Evolutionary conservation across 805 yeast species (phyloP), one percentile per base, ranked within the genome.

Genomic region (Saturnispora sekii): DNA sequence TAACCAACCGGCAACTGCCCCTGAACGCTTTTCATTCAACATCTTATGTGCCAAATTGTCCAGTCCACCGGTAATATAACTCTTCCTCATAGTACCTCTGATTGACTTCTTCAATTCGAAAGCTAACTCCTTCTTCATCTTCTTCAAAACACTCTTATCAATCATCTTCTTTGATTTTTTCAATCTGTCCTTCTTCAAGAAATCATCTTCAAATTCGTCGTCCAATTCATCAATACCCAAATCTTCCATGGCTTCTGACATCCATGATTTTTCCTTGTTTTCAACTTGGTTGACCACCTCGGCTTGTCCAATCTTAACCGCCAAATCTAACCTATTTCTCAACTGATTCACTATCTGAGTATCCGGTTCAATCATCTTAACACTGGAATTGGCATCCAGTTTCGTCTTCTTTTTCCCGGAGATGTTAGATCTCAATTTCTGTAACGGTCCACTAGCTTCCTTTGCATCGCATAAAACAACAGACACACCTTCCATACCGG

Each of bases 401-500:
- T 43, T 65, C 56, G 46, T 66, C 65, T 26, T 32, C 26, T 43
- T 38, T 18, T 37, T 51, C 41, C 63, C 64, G n/a, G 55, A 39
- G 43, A 63, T 64, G 42, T 81, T 71, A 46, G 70, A 77, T 54
- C 90, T 70, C 45, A 90, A 71, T 63, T 84, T 86, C 56, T 77
- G 73, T 50, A 89, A 69, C 0, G 97, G 89, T 0, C 96, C 96
- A 46, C 87, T 73, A 0, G 94, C 87, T 59, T 93, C 99, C 48
- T 84, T 88, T 12, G 97, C 96, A 4, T 95, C 84, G 57, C 96
- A 87, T 44, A 93, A 69, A 76, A 88, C 79, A 41, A 93, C 81
- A 2, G 96, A 83, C n/a, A 93, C 96, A 70, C 98, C 98, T 59
- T 85, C 90, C 40, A 68, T 71, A 1, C 90, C 93, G 1, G 95